Conservation (phyloP, 495 filamentous ascomycete genomes). For the Talaromyces trachyspermus region DNA sequence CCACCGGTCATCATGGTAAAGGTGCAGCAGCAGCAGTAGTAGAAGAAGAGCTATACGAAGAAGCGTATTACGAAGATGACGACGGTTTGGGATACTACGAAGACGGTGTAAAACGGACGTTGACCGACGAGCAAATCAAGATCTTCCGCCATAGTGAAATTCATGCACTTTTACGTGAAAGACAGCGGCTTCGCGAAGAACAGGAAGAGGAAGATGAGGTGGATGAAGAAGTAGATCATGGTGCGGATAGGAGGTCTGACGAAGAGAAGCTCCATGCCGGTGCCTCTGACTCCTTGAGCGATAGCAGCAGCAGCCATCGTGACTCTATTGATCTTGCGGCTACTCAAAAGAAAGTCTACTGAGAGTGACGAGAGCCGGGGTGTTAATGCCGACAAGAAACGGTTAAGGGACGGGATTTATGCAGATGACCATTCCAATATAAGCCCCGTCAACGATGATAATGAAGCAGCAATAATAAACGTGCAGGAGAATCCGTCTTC, state of each 20-base stretch:
- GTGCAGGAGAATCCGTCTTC: background rate
- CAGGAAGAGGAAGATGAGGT: slow-evolving; percentile 1
- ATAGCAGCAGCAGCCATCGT: too few relatives aligned
- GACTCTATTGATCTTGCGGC: too few relatives aligned
- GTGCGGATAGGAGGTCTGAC: background rate
- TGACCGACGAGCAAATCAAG: slow-evolving; percentile 85
- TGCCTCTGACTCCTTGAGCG: too few relatives aligned
- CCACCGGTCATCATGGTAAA: slow-evolving; percentile 1
- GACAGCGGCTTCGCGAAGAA: slow-evolving; percentile 31
- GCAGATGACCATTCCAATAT: too few relatives aligned
- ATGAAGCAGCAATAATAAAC: background rate
- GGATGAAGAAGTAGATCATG: background rate
- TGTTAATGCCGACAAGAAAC: too few relatives aligned
- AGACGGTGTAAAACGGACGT: slow-evolving; percentile 81
- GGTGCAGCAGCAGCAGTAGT: slow-evolving; percentile 17
- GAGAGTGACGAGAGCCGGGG: too few relatives aligned
- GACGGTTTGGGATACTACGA: slow-evolving; percentile 81
- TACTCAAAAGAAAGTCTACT: too few relatives aligned
- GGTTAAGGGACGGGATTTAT: too few relatives aligned
- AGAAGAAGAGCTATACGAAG: slow-evolving; percentile 24
- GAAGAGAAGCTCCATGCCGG: too few relatives aligned
- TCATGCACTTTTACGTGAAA: slow-evolving; percentile 56
- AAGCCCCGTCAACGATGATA: background rate
- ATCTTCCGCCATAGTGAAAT: slow-evolving; percentile 91
- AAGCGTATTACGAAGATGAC: slow-evolving; percentile 57